Base-by-base conservation (phyloP, 2,329 filamentous ascomycete species). In the Periconia macrospinosa region DNA sequence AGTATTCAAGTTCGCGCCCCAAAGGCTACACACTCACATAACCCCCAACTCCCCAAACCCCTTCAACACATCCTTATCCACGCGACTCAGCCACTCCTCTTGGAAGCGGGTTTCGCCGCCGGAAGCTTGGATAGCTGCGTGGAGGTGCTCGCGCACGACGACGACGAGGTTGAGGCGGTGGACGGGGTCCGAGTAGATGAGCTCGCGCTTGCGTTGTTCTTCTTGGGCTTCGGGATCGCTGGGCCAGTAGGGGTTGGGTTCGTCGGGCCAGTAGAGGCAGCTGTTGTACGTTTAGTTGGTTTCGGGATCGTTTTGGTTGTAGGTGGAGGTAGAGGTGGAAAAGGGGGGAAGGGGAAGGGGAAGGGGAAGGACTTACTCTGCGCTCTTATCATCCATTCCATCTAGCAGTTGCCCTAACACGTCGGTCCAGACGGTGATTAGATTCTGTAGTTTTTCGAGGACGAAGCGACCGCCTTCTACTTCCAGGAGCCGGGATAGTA, bases 401-500 rank as follows among this genome's bases (percentile, higher is more conserved):
- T 87, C 86, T 49, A 86, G 79, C 47, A 92, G 75, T 63, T 91
- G 87, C 1, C 76, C 75, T 30, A 92, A 77, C 1, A 90, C 82
- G 58, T 83, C 84, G 1, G 87, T 89, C 90, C 90, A 94, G 75
- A 92, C 82, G 1, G 81, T 80, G 64, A 94, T 85, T 63, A 90
- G 86, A 64, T 87, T 87, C 70, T 94, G 90, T 51, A 94, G 77
- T 37, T 80, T 81, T 1, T 72, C 67, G 5, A 91, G 74, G 2
- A 85, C 79, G 50, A 88, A 81, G 0, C 83, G 66, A 23, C 82
- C 80, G 0, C 81, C 79, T 1, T 88, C 79, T 6, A 45, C 43
- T 67, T 91, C 87, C 13, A 91, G 75, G 1, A 94, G 76, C 2
- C 88, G 83, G 1, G 90, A 92, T 14, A 93, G 78, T 0, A 85